Base-by-base conservation (phyloP, 2,329 filamentous ascomycete genomes). In the Fusarium vanettenii region DNA sequence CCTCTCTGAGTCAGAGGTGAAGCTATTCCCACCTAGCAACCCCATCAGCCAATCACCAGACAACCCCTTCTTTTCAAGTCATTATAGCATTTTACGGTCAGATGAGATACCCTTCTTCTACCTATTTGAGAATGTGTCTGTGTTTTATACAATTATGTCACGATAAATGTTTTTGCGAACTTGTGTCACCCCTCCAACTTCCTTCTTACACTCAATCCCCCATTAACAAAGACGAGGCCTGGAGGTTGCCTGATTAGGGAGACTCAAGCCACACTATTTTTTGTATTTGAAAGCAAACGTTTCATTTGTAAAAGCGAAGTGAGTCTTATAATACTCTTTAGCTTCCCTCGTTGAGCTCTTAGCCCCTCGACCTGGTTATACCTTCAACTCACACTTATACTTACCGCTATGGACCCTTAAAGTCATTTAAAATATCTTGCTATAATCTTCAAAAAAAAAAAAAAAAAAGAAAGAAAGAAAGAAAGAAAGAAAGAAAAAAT, bases 21-120 rank as follows among this genome's bases (percentile, higher is more conserved):
- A 33, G 67, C 35, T 70, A 62, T 74, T 72, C 69, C 35, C 65
- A 62, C 55, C 27, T 7, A 31, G 27, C 37, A 31, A 31, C 27
- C 11, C 48, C 27, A 2, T 31, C 18, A 7, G 6, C 48, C 48
- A 55, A 55, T 55, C 48, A 31, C 27, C 18, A 55, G 18, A 31
- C 27, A 27, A 31, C 11, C 18, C 6, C 27, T 14, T 6, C 8
- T 31, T 31, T 13, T n/a, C 48, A 55, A 55, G 27, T 31, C 27
- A 31, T 14, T 1, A 4, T 31, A n/a, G 6, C 27, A 55, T 55
- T 55, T 31, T 7, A n/a, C 18, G 11, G 6, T 14, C 48, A n/a
- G 6, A 35, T 35, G 14, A 31, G 31, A 22, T 31, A 11, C 10
- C 22, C 11, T 22, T 35, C 11, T 35, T 35, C 27, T 13, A 18